phyloP scores from a whole-genome alignment of 75 land plant genomes.

The Picea sitchensis region DNA sequence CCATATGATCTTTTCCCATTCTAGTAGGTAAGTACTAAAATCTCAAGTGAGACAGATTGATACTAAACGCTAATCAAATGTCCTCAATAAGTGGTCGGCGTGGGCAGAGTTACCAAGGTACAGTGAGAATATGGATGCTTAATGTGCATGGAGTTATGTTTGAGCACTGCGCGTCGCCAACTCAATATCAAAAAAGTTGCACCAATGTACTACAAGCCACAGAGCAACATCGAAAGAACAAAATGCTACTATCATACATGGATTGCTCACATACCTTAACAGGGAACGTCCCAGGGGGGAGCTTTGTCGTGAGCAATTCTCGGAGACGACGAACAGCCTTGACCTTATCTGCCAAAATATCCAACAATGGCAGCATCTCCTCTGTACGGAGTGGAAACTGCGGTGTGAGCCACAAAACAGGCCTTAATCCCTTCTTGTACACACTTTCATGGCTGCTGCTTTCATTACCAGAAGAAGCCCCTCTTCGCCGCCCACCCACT shows the following conservation, averaged over 20 bases:
- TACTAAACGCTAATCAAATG: not conserved
- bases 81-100: not conserved
- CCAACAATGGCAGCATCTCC: conserved; percentile 76
- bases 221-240: not conserved
- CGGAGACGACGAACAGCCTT: conserved; percentile 77
- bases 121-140: not conserved
- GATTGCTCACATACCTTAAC: conserved; percentile 65
- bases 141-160: not conserved
- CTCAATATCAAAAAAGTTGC: not conserved
- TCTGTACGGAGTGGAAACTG: conserved; percentile 73
- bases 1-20: not conserved
- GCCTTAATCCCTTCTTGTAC: conserved; percentile 54
- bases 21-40: too few species aligned
- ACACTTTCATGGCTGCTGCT: conserved; percentile 53
- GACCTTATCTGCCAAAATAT: conserved; percentile 71
- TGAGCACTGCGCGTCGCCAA: not conserved
- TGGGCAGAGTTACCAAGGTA: not conserved
- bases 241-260: not conserved
- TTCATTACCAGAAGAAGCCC: not conserved
- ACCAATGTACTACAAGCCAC: not conserved
- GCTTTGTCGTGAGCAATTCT: conserved; percentile 90
- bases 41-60: not conserved
- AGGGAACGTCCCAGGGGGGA: conserved; percentile 90
- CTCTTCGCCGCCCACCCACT: conserved; percentile 7
- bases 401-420: conserved; percentile 75